Conservation (phyloP, 805 yeast species). For the Candida coquimbonensis region DNA sequence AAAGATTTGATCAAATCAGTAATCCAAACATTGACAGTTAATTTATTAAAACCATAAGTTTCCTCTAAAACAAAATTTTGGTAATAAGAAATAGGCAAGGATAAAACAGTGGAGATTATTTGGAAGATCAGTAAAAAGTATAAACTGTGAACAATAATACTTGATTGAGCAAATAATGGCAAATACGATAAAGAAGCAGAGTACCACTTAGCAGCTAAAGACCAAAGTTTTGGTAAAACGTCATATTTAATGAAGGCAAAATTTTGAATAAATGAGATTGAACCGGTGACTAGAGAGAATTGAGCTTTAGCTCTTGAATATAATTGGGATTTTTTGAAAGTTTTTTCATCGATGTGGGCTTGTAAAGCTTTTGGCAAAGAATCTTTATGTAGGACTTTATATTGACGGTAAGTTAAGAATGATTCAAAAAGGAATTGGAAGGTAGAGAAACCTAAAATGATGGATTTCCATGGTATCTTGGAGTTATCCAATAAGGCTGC, state of each 20-base stretch:
- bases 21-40: slow-evolving; percentile 65
- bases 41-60: slow-evolving; percentile 87
- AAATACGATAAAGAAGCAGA: slow-evolving; percentile 19
- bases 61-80: slow-evolving; percentile 86
- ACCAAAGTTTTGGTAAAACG: slow-evolving; percentile 59
- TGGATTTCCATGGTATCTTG: slow-evolving; percentile 69
- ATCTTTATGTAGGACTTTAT: slow-evolving; percentile 48
- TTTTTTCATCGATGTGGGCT: slow-evolving; percentile 61
- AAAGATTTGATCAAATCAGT: slow-evolving; percentile 62
- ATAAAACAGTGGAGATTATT: slow-evolving; percentile 41
- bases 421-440: slow-evolving; percentile 73
- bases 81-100: slow-evolving; percentile 69
- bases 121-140: slow-evolving; percentile 51
- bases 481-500: slow-evolving; percentile 57
- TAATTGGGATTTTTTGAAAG: slow-evolving; percentile 67
- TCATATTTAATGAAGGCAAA: slow-evolving; percentile 52
- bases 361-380: slow-evolving; percentile 64
- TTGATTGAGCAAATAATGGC: slow-evolving; percentile 33
- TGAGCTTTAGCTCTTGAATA: slow-evolving; percentile 75
- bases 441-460: slow-evolving; percentile 67
- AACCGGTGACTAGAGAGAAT: slow-evolving; percentile 52
- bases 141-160: slow-evolving; percentile 66
- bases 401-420: slow-evolving; percentile 72
- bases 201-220: slow-evolving; percentile 35
- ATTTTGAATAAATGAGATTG: slow-evolving; percentile 48